Evolutionary conservation across 164 flowering plant genomes (phyloP).

Genomic region (Liriodendron chinense): DNA sequence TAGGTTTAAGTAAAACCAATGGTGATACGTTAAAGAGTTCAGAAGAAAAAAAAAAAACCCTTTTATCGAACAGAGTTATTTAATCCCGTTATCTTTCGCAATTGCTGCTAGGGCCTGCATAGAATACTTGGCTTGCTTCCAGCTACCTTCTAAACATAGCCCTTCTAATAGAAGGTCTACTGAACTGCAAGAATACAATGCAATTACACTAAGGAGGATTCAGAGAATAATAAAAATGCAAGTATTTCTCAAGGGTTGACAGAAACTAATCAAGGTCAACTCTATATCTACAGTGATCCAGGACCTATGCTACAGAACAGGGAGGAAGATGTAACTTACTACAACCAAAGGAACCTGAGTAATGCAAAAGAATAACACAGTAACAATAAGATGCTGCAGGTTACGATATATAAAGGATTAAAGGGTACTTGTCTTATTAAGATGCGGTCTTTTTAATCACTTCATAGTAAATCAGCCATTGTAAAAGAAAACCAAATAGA

Average conservation of each 20-base stretch:
- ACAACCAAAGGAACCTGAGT: too few relatives aligned
- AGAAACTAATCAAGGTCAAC: background rate
- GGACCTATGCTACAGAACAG: background rate
- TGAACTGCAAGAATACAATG: conserved; percentile 79
- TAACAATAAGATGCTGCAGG: too few relatives aligned
- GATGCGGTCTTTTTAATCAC: too few relatives aligned
- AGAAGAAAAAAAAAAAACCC: conserved; percentile 51
- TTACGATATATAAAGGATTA: too few relatives aligned
- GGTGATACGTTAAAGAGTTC: background rate
- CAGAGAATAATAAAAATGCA: background rate
- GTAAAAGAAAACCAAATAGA: too few relatives aligned
- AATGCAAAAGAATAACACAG: too few relatives aligned
- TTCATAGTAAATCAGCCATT: too few relatives aligned
- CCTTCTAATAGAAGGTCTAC: conserved; percentile 85
- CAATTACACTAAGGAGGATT: conserved; percentile 14
- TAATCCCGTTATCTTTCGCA: conserved; percentile 95
- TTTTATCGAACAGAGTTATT: conserved; percentile 91
- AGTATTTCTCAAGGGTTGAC: background rate
- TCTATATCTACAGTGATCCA: background rate
- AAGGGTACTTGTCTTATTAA: too few relatives aligned
- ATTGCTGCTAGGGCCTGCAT: conserved; percentile 94
- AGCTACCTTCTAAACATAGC: conserved; percentile 85
- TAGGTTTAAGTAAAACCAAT: background rate
- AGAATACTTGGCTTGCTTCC: conserved; percentile 97
- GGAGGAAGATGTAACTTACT: background rate